Evolutionary conservation across 768 basidiomycete species (phyloP).

Genomic region (Rhodotorula sphaerocarpa): DNA sequence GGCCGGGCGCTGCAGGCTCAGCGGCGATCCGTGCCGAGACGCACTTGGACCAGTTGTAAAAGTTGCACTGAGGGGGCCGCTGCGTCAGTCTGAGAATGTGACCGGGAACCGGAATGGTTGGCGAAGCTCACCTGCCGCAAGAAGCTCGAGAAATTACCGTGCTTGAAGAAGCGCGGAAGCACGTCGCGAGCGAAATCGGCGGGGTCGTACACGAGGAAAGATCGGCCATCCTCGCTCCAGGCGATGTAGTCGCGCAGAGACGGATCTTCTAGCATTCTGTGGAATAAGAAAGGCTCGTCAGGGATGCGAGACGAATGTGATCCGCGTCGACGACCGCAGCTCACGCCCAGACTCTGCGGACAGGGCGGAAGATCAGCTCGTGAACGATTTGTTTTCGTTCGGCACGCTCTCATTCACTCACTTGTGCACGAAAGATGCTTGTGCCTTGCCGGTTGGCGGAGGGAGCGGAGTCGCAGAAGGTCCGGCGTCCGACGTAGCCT

Average conservation of each 20-base stretch:
- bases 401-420: too few relatives aligned
- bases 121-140: constrained; percentile 38
- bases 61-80: constrained; percentile 44
- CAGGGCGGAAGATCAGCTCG: too few relatives aligned
- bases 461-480: neutral
- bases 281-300: neutral
- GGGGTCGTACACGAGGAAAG: constrained; percentile 22
- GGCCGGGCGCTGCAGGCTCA: too few relatives aligned
- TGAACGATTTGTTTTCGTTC: too few relatives aligned
- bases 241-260: constrained; percentile 18
- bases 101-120: constrained; percentile 39
- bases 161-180: constrained; percentile 44
- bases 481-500: neutral
- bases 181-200: constrained; percentile 31
- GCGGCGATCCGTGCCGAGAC: neutral
- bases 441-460: constrained; percentile 4
- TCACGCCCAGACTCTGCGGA: constrained; percentile 15
- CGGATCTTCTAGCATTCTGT: constrained; percentile 20
- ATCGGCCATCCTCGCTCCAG: constrained; percentile 24
- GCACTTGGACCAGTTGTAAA: constrained; percentile 5
- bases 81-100: constrained; percentile 67
- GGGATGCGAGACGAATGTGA: too few relatives aligned
- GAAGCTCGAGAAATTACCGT: constrained; percentile 45
- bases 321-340: too few relatives aligned
- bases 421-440: constrained; percentile 25